A percentile compares a stretch with the other conserved stretches of the same genome.
These are phyloP conservation scores for Xylaria nigripes DNA, from an alignment of 495 filamentous ascomycete genomes.

Conservation along the genomic window DNA sequence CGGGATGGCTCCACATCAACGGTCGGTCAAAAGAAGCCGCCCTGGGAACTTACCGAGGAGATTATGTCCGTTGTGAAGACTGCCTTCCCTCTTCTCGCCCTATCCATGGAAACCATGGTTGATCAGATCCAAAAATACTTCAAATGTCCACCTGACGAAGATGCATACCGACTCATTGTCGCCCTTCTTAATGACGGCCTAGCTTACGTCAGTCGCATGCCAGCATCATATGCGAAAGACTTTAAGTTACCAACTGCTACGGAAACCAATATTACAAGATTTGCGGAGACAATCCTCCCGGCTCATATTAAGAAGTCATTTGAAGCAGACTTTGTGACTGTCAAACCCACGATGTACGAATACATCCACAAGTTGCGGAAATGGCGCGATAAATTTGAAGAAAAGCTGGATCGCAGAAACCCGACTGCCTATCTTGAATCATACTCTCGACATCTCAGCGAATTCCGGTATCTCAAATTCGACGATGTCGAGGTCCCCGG, in stretches of 20 bases:
- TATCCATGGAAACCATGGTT: conserved; percentile 99
- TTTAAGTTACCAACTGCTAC: conserved; percentile 84
- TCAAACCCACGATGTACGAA: conserved; percentile 91
- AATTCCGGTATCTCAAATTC: conserved; percentile 94
- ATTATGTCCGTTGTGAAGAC: conserved; percentile 91
- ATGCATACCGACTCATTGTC: conserved; percentile 95
- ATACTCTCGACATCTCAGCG: conserved; percentile 83
- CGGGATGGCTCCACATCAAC: conserved; percentile 29
- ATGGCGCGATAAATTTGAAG: conserved; percentile 97
- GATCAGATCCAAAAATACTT: conserved; percentile 98
- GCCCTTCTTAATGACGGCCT: conserved; percentile 92
- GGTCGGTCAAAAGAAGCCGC: conserved; percentile 57
- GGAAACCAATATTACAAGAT: conserved; percentile 90
- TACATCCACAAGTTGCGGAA: conserved; percentile 95
- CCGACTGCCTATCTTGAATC: conserved; percentile 62
- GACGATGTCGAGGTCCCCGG: conserved; percentile 98
- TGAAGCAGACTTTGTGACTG: conserved; percentile 87
- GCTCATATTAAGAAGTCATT: conserved; percentile 88
- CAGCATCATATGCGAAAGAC: conserved; percentile 76
- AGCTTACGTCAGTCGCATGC: conserved; percentile 78
- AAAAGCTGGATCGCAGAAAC: conserved; percentile 84
- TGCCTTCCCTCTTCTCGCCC: conserved; percentile 85
- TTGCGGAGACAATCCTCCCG: conserved; percentile 92
- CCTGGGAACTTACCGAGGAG: conserved; percentile 95
- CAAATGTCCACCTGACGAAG: conserved; percentile 96